phyloP scores from a whole-genome alignment of 1,284 basidiomycete species.

The Neonothopanus nambi region DNA sequence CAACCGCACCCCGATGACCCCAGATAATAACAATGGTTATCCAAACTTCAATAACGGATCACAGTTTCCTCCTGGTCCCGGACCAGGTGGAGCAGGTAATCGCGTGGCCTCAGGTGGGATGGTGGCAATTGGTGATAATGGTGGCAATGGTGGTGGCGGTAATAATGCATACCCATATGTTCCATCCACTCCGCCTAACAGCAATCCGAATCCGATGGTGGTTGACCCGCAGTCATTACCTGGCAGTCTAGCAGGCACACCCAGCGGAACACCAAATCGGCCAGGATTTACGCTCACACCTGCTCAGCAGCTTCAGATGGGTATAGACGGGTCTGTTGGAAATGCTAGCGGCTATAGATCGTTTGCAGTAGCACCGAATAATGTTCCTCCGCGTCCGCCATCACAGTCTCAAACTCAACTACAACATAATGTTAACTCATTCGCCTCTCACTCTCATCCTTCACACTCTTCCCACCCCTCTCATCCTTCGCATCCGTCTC shows the following conservation, averaged over 20 bases:
- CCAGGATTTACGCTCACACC: conserved; percentile 52
- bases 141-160: background rate
- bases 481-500: conserved; percentile 1
- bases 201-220: conserved; percentile 17
- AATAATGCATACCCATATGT: conserved; percentile 31
- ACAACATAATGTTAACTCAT: conserved; percentile 29
- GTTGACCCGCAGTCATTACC: conserved; percentile 40
- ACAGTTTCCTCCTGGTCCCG: conserved; percentile 35
- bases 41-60: conserved; percentile 44
- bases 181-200: conserved; percentile 45
- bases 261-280: conserved; percentile 35
- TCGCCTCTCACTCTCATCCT: background rate
- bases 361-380: conserved; percentile 28
- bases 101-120: conserved; percentile 29
- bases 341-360: background rate
- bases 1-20: conserved; percentile 38
- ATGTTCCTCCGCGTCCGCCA: conserved; percentile 45
- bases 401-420: conserved; percentile 46
- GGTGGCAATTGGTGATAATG: background rate
- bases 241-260: conserved; percentile 26
- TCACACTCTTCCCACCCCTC: background rate
- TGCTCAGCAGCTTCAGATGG: conserved; percentile 55
- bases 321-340: conserved; percentile 12
- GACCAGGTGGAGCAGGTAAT: conserved; percentile 18
- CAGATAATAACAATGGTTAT: conserved; percentile 42